Conservation (phyloP, 768 basidiomycete genomes). For the Tylopilus vinaceipallidus region DNA sequence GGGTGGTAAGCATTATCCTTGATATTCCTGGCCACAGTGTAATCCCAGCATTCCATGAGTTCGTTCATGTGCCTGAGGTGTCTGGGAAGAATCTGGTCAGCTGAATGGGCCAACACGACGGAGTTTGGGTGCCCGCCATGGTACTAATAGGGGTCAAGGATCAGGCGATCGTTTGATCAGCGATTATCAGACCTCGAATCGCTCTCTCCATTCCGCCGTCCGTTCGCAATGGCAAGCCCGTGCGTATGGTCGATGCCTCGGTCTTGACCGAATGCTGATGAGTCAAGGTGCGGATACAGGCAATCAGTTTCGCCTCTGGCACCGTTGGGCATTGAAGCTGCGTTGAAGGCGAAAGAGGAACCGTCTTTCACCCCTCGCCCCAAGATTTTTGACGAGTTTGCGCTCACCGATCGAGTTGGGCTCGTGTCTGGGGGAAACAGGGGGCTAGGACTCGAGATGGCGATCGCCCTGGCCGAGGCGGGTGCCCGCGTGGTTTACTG, state of each 20-base stretch:
- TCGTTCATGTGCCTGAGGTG: background rate
- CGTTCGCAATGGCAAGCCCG: slow-evolving; percentile 9
- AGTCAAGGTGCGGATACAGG: background rate
- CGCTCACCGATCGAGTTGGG: slow-evolving; percentile 53
- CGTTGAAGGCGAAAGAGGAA: slow-evolving; percentile 42
- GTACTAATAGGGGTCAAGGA: background rate
- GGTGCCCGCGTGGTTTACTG: slow-evolving; percentile 71
- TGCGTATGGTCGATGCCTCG: slow-evolving; percentile 1
- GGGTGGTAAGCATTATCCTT: too few relatives aligned
- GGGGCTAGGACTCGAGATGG: slow-evolving; percentile 84
- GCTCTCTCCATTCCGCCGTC: background rate
- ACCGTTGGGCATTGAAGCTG: slow-evolving; percentile 62
- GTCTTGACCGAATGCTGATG: background rate
- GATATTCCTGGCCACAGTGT: too few relatives aligned
- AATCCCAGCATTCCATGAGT: background rate
- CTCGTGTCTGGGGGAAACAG: slow-evolving; percentile 65
- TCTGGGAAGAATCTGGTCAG: background rate
- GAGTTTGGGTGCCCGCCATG: too few relatives aligned
- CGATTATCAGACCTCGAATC: background rate
- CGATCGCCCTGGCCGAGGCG: slow-evolving; percentile 67
- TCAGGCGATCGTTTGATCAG: slow-evolving; percentile 1
- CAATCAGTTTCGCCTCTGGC: slow-evolving; percentile 54
- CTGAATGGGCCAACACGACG: background rate
- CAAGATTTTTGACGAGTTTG: slow-evolving; percentile 62
- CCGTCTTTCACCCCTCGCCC: slow-evolving; percentile 34